phyloP scores from a whole-genome alignment of 352 stramenopile genomes.

The Pythium chondricola region DNA sequence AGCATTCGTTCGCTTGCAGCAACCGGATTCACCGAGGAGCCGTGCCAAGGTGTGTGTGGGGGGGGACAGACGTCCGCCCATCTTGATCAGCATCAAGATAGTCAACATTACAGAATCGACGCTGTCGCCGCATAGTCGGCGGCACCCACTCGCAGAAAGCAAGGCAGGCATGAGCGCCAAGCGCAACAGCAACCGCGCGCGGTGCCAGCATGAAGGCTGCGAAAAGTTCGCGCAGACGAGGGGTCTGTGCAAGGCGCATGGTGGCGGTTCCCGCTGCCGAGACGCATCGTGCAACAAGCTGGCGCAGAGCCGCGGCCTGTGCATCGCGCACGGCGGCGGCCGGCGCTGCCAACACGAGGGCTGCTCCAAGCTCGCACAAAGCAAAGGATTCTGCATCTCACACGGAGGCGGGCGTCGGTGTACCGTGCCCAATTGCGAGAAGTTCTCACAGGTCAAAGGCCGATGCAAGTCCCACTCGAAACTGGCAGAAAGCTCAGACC shows the following conservation, averaged over 20 bases:
- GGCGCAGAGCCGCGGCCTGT: slow-evolving; percentile 67
- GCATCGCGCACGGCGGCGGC: slow-evolving; percentile 73
- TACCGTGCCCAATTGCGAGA: slow-evolving; percentile 67
- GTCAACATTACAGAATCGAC: slow-evolving; percentile 32
- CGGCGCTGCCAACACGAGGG: slow-evolving; percentile 63
- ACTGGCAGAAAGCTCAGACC: slow-evolving; percentile 27
- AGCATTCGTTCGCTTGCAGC: not conserved
- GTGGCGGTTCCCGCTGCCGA: slow-evolving; percentile 73
- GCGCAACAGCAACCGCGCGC: slow-evolving; percentile 65
- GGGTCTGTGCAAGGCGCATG: slow-evolving; percentile 79
- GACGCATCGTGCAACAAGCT: slow-evolving; percentile 76
- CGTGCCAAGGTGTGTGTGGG: not conserved
- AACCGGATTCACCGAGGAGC: not conserved
- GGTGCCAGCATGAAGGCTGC: slow-evolving; percentile 65
- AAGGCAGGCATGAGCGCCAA: slow-evolving; percentile 17
- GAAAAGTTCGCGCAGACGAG: slow-evolving; percentile 83
- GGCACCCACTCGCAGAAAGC: slow-evolving; percentile 2
- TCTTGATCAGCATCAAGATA: slow-evolving; percentile 21
- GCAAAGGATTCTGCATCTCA: slow-evolving; percentile 77
- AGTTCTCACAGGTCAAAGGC: slow-evolving; percentile 86
- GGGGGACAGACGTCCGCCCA: not conserved
- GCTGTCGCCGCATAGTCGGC: too few relatives aligned
- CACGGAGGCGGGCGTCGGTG: slow-evolving; percentile 73
- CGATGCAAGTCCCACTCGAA: slow-evolving; percentile 85
- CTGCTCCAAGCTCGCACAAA: slow-evolving; percentile 74